Percentiles rank a stretch among this genome's conserved stretches.
These are phyloP conservation scores for Tetracladium setigerum DNA, from an alignment of 495 filamentous ascomycete genomes.

Conservation along the genomic window DNA sequence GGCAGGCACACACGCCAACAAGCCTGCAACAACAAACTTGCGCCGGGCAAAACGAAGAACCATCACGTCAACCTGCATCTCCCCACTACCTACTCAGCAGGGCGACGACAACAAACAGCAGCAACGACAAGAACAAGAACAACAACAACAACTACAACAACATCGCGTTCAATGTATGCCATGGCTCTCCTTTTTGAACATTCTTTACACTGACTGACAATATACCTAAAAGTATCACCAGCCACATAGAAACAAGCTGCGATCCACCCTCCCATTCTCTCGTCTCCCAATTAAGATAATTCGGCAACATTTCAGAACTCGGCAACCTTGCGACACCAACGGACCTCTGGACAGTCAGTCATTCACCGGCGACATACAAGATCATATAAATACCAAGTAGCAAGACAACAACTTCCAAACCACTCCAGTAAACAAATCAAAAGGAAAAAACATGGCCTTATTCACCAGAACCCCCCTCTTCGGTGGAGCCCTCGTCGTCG, in stretches of 20 bases:
- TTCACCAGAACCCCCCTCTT: constrained; percentile 60
- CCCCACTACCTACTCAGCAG: no score
- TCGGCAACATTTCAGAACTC: neutral
- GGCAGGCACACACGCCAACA: neutral
- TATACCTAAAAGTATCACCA: neutral
- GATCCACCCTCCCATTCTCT: no score
- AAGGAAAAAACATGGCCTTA: constrained; percentile 28
- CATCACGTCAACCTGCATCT: no score
- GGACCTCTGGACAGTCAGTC: neutral
- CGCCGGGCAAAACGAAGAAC: no score
- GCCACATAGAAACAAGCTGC: no score
- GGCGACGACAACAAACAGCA: no score
- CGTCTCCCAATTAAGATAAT: no score
- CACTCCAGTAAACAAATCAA: neutral
- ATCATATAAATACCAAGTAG: constrained; percentile 1
- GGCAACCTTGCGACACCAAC: neutral
- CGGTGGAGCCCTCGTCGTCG: constrained; percentile 70
- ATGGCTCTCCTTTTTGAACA: no score
- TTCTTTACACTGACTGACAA: neutral
- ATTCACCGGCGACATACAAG: neutral
- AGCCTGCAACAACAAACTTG: neutral
- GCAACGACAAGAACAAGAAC: no score
- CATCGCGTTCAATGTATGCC: no score
- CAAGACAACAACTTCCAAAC: neutral
- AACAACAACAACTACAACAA: no score